Percentiles rank a stretch among this genome's conserved stretches.
Conservation (phyloP, 176 grass and related monocot genomes). For the Oryza officinalis region DNA sequence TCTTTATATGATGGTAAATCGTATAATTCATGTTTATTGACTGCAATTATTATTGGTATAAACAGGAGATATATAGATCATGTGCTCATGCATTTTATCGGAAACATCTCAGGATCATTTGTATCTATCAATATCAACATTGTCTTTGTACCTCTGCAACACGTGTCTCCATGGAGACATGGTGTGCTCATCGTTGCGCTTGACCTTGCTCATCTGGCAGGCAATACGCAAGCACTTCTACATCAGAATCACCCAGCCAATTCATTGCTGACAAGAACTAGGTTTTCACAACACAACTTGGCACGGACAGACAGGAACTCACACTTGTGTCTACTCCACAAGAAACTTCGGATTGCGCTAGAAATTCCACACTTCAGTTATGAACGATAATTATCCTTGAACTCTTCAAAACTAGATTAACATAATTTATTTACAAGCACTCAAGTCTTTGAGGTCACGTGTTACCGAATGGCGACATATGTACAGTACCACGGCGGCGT, state of each 20-base stretch:
- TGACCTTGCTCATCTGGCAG: not conserved
- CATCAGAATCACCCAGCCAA: not conserved
- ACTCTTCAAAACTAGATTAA: not conserved
- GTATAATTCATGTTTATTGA: too few species aligned
- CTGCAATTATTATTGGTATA: too few species aligned
- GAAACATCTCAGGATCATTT: too few species aligned
- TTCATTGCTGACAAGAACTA: not conserved
- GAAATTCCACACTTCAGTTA: not conserved
- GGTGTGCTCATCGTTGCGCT: slow-evolving; percentile 26
- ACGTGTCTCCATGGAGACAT: not conserved
- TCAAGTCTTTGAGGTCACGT: not conserved
- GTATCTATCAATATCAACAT: too few species aligned
- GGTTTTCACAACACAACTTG: not conserved
- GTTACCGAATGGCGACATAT: not conserved
- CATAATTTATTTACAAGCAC: not conserved
- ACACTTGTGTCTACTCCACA: not conserved
- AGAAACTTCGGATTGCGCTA: not conserved
- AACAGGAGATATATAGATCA: too few species aligned
- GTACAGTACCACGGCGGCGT: not conserved
- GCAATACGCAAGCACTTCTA: not conserved
- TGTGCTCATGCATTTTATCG: too few species aligned
- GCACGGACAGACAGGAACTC: not conserved
- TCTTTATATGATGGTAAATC: too few species aligned
- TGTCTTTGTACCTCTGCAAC: not conserved
- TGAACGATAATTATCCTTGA: not conserved